These are phyloP conservation scores for Solanum sitiens DNA, from an alignment of 257 asterid genomes.

Conservation along the genomic window DNA sequence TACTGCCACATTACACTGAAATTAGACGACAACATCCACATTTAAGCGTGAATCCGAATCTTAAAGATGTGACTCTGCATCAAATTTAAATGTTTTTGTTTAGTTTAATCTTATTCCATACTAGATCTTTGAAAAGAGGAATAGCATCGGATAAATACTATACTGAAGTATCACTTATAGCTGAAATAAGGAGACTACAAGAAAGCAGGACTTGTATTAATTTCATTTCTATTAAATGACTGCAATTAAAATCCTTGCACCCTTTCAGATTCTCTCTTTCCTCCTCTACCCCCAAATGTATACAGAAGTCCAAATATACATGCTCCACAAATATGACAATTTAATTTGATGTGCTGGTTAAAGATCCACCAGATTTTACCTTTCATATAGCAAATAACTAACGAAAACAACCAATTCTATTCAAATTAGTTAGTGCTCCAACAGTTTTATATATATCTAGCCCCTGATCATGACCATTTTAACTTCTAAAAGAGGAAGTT, in stretches of 20 bases:
- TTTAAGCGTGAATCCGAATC: neutral
- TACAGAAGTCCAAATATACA: neutral
- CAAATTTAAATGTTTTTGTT: neutral
- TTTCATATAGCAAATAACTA: neutral
- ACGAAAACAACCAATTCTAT: neutral
- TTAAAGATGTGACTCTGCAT: neutral
- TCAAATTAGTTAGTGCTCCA: neutral
- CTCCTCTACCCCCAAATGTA: neutral
- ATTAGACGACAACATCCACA: neutral
- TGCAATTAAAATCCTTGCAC: neutral
- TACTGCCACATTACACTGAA: neutral
- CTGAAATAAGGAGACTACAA: neutral
- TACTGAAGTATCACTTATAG: neutral
- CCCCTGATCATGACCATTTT: neutral
- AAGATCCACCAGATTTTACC: neutral
- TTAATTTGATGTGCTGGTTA: neutral
- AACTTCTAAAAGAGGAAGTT: neutral
- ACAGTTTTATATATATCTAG: neutral
- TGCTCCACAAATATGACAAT: neutral
- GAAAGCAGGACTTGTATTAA: neutral
- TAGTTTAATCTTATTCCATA: neutral
- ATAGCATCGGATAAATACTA: neutral
- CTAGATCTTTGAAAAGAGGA: neutral
- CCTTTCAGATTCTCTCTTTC: neutral
- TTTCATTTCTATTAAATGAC: neutral